Evolutionary conservation across 345 rosid genomes (phyloP).

Genomic region (Gossypium turneri): DNA sequence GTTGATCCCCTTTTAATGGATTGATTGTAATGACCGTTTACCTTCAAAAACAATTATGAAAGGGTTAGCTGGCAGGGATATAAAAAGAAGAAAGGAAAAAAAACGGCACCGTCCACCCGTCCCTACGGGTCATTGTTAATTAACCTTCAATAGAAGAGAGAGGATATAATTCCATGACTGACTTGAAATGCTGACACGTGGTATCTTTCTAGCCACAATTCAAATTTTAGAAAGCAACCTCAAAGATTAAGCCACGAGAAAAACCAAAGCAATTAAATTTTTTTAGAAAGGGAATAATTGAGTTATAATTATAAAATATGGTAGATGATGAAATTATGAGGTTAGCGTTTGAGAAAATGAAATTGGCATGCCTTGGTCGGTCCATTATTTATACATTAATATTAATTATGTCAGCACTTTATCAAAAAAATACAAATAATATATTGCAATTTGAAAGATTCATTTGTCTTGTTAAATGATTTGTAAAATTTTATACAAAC

Average conservation of each 20-base stretch:
- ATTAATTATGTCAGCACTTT: background rate
- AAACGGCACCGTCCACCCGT: too few relatives aligned
- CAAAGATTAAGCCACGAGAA: background rate
- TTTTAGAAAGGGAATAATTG: background rate
- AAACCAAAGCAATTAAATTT: background rate
- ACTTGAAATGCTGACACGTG: slow-evolving; percentile 18
- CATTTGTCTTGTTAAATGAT: too few relatives aligned
- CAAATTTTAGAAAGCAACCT: background rate
- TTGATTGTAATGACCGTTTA: too few relatives aligned
- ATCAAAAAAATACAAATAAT: background rate
- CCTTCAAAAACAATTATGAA: too few relatives aligned
- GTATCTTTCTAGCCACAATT: slow-evolving; percentile 16
- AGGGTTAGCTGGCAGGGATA: too few relatives aligned
- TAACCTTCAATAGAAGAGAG: too few relatives aligned
- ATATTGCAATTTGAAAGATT: background rate
- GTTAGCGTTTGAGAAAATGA: background rate
- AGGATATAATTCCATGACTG: background rate
- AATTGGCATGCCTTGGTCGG: slow-evolving; percentile 18
- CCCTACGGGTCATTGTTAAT: too few relatives aligned
- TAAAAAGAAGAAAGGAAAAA: too few relatives aligned
- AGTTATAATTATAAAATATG: background rate
- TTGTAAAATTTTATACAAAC: too few relatives aligned
- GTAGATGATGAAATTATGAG: background rate
- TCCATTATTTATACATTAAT: background rate
- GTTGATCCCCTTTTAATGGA: too few relatives aligned